Conservation (phyloP, 139 green algal genomes). For the Auxenochlorella pyrenoidosa region DNA sequence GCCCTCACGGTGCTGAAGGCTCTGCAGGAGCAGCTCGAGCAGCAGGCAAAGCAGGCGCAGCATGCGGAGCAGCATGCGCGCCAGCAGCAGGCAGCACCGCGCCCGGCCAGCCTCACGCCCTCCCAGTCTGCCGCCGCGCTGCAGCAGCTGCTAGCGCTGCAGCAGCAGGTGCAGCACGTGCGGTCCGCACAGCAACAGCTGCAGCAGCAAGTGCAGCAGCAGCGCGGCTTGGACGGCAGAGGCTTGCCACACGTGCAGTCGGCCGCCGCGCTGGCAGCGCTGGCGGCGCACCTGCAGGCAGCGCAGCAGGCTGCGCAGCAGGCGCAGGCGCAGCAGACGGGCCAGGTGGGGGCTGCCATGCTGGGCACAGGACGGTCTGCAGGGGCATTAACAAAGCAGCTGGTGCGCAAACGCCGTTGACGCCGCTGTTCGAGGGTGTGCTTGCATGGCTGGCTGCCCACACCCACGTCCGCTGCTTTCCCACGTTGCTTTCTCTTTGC, state of each 20-base stretch:
- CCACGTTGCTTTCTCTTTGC: background rate
- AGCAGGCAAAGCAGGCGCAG: background rate
- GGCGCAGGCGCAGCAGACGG: background rate
- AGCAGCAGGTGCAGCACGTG: background rate
- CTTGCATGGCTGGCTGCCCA: background rate
- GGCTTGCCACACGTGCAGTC: background rate
- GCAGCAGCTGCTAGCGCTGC: background rate
- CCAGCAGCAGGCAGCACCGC: background rate
- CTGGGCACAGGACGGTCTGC: background rate
- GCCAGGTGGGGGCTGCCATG: background rate
- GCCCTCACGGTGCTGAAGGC: background rate
- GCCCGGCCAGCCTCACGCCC: background rate
- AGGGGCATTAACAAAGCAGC: too few species aligned
- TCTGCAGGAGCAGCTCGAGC: background rate
- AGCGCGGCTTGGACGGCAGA: too few species aligned
- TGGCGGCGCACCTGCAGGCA: background rate
- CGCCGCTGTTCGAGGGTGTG: too few species aligned
- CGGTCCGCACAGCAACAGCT: background rate
- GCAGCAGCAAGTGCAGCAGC: background rate
- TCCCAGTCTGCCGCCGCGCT: background rate
- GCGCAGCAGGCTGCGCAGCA: background rate
- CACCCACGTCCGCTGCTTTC: background rate
- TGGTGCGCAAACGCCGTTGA: too few species aligned
- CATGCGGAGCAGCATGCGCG: slow-evolving; percentile 2
- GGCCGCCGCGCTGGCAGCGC: background rate